Evolutionary conservation across 2,329 filamentous ascomycete species (phyloP).

Genomic region (Phialocephala subalpina): DNA sequence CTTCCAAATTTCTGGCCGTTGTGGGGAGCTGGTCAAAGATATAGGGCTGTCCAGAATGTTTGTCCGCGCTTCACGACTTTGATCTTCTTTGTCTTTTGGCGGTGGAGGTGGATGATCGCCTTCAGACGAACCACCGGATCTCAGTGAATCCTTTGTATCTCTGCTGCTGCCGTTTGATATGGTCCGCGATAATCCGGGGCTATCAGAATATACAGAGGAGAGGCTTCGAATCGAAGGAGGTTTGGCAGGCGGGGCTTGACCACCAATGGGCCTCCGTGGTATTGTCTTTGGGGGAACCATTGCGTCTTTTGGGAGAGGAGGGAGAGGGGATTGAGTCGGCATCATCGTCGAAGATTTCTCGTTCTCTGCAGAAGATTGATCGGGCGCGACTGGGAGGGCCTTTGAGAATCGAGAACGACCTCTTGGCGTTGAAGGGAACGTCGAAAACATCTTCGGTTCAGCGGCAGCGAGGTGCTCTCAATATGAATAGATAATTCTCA

Average conservation of each 20-base stretch:
- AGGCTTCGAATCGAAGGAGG: constrained; percentile 33
- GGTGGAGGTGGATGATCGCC: constrained; percentile 35
- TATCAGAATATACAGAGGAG: constrained; percentile 41
- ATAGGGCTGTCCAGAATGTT: constrained; percentile 31
- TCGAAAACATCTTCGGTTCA: constrained; percentile 18
- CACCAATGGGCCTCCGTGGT: constrained; percentile 39
- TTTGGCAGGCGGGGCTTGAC: constrained; percentile 21
- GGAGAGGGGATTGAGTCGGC: constrained; percentile 32
- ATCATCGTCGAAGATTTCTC: constrained; percentile 19
- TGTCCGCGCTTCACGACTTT: constrained; percentile 12
- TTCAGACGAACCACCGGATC: constrained; percentile 35
- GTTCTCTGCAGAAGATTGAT: constrained; percentile 4
- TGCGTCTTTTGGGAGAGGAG: constrained; percentile 33
- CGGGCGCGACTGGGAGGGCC: constrained; percentile 34
- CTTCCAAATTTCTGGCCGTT: constrained; percentile 41
- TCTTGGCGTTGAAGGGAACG: constrained; percentile 32
- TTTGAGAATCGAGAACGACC: constrained; percentile 40
- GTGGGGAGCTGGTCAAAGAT: constrained; percentile 34
- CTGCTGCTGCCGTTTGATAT: constrained; percentile 35
- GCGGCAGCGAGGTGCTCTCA: constrained; percentile 10
- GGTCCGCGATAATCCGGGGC: constrained; percentile 32
- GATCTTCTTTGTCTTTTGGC: constrained; percentile 33
- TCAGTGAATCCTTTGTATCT: constrained; percentile 37
- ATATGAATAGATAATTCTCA: constrained; percentile 13
- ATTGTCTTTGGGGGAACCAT: constrained; percentile 32